These are phyloP conservation scores for Phytophthora quininea DNA, from an alignment of 352 stramenopile genomes.

Conservation along the genomic window DNA sequence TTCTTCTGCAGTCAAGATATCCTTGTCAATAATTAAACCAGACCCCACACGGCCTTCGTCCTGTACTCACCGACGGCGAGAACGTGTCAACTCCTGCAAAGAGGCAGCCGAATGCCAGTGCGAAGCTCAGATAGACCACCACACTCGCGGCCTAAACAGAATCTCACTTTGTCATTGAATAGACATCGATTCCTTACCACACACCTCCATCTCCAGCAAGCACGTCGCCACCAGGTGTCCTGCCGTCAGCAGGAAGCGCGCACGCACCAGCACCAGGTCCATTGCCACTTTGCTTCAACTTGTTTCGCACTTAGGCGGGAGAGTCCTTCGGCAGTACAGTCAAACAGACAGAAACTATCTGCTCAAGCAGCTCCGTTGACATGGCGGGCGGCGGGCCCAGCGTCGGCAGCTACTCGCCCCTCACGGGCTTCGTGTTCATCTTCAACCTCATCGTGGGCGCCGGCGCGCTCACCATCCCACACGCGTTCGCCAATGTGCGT, in stretches of 20 bases:
- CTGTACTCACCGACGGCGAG: slow-evolving; percentile 38
- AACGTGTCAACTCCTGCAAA: slow-evolving; percentile 60
- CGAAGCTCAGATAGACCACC: slow-evolving; percentile 50
- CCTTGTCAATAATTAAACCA: not conserved
- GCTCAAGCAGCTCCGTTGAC: slow-evolving; percentile 3
- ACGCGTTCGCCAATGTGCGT: slow-evolving; percentile 80
- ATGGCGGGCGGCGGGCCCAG: slow-evolving; percentile 61
- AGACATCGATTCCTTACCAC: not conserved
- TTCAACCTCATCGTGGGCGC: slow-evolving; percentile 91
- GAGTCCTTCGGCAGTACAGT: not conserved
- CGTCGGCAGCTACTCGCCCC: slow-evolving; percentile 81
- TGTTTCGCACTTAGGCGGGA: slow-evolving; percentile 12
- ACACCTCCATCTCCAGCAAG: slow-evolving; percentile 30
- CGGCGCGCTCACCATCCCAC: slow-evolving; percentile 86
- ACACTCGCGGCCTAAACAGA: slow-evolving; percentile 25
- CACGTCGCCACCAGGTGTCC: slow-evolving; percentile 68
- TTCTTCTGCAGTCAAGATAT: slow-evolving; percentile 42
- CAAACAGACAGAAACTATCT: not conserved
- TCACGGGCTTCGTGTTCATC: slow-evolving; percentile 91
- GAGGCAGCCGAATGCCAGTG: slow-evolving; percentile 39
- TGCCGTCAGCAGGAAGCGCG: slow-evolving; percentile 62
- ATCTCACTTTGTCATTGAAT: not conserved
- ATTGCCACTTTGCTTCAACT: slow-evolving; percentile 8
- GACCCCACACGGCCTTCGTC: not conserved
- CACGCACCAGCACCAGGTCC: slow-evolving; percentile 30